These are phyloP conservation scores for Leptosphaerulina australis DNA, from an alignment of 2,329 filamentous ascomycete genomes.

Conservation along the genomic window DNA sequence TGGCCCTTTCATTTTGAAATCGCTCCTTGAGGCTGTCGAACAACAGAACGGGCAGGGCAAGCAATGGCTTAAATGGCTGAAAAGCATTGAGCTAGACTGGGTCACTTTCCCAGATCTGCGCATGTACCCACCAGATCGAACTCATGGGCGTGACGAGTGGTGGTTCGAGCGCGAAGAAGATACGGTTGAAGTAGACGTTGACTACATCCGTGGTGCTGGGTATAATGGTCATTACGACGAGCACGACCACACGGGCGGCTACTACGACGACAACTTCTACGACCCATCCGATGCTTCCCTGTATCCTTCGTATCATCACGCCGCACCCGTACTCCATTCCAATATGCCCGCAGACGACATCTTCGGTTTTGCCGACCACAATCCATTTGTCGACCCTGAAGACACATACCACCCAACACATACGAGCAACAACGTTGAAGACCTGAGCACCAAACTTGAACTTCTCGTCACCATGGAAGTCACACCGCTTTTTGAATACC, in stretches of 20 bases:
- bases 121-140: slow-evolving; percentile 39
- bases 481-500: slow-evolving; percentile 42
- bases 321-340: slow-evolving; percentile 4
- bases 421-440: slow-evolving; percentile 26
- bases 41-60: slow-evolving; percentile 29
- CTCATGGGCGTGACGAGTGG: slow-evolving; percentile 32
- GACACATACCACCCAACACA: slow-evolving; percentile 22
- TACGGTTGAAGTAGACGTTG: slow-evolving; percentile 33
- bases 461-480: slow-evolving; percentile 43
- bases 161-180: slow-evolving; percentile 34
- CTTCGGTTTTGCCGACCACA: slow-evolving; percentile 39
- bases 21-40: slow-evolving; percentile 38
- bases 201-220: slow-evolving; percentile 35
- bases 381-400: slow-evolving; percentile 42
- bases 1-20: slow-evolving; percentile 44
- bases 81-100: slow-evolving; percentile 44
- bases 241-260: slow-evolving; percentile 42
- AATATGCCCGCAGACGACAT: slow-evolving; percentile 29
- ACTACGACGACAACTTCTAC: slow-evolving; percentile 47
- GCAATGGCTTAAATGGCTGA: slow-evolving; percentile 42
- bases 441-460: slow-evolving; percentile 38
- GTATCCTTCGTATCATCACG: slow-evolving; percentile 35
- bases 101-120: slow-evolving; percentile 43
- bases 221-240: slow-evolving; percentile 41
- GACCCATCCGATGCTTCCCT: slow-evolving; percentile 31